Conservation (phyloP, 2,329 filamentous ascomycete genomes). For the Chaetomium sp. region DNA sequence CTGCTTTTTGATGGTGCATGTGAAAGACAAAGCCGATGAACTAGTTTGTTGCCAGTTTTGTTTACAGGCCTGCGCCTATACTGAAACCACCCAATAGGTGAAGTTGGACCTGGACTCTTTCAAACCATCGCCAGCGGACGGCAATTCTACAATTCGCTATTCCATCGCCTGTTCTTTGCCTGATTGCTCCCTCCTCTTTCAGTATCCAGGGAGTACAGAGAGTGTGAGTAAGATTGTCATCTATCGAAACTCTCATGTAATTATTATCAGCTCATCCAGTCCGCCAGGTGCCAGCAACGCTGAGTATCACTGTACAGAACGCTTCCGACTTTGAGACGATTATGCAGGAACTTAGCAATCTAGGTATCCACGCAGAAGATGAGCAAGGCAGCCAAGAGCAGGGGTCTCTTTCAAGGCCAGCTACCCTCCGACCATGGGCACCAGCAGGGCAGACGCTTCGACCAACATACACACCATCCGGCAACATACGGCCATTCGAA, state of each 20-base stretch:
- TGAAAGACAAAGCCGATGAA: conserved; percentile 35
- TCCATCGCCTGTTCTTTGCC: conserved; percentile 20
- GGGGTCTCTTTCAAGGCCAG: background rate
- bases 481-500: conserved; percentile 9
- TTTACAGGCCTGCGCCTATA: too few species aligned
- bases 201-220: conserved; percentile 21
- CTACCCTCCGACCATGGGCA: background rate
- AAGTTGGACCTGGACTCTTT: conserved; percentile 31
- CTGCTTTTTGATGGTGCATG: conserved; percentile 34
- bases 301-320: conserved; percentile 24
- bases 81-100: conserved; percentile 19
- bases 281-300: conserved; percentile 15
- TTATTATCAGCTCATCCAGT: background rate
- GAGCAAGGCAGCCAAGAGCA: background rate
- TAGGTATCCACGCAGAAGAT: conserved; percentile 22
- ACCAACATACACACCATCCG: background rate
- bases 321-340: conserved; percentile 25
- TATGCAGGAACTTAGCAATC: conserved; percentile 22
- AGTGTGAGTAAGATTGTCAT: conserved; percentile 8
- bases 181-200: conserved; percentile 25
- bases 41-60: conserved; percentile 20
- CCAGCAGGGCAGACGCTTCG: background rate
- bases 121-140: background rate
- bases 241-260: background rate
- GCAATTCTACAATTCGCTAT: background rate